Evolutionary conservation across 768 basidiomycete species (phyloP).

Genomic region (Xerocomellus amylosporus): DNA sequence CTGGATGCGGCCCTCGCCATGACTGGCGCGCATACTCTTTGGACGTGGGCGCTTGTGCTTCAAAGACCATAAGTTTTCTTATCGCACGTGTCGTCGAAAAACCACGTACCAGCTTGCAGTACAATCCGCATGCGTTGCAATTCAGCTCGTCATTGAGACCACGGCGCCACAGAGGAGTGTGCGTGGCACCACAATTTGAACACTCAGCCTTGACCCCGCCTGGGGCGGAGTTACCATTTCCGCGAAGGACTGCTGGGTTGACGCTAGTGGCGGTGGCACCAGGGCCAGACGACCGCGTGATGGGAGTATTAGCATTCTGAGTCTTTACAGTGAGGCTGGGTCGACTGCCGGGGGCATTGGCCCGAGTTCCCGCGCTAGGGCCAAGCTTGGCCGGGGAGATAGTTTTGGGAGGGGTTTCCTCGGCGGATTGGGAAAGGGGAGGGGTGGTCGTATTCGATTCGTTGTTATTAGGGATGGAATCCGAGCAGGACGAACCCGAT

Average conservation of each 20-base stretch:
- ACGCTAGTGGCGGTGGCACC: conserved; percentile 63
- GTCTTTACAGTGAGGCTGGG: conserved; percentile 65
- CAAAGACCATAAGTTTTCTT: neutral
- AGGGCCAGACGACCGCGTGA: conserved; percentile 55
- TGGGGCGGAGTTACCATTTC: conserved; percentile 40
- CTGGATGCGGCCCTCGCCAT: conserved; percentile 69
- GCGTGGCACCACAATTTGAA: conserved; percentile 85
- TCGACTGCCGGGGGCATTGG: conserved; percentile 43
- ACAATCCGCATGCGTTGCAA: conserved; percentile 85
- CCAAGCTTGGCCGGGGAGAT: conserved; percentile 59
- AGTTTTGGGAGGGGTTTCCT: conserved; percentile 47
- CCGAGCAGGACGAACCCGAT: conserved; percentile 11
- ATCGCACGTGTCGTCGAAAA: neutral
- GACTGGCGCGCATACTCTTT: conserved; percentile 79
- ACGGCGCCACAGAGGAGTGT: conserved; percentile 83
- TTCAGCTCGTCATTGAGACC: conserved; percentile 87
- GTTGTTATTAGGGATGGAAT: conserved; percentile 5
- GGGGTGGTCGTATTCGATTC: conserved; percentile 23
- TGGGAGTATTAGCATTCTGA: conserved; percentile 36
- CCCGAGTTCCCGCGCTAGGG: conserved; percentile 49
- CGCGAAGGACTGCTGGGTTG: conserved; percentile 41
- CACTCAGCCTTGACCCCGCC: conserved; percentile 77
- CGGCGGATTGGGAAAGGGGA: conserved; percentile 38
- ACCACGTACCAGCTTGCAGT: conserved; percentile 73
- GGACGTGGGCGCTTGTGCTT: conserved; percentile 88